Evolutionary conservation across 1,139 yeast species (phyloP).

Genomic region (Taphrina flavorubra): DNA sequence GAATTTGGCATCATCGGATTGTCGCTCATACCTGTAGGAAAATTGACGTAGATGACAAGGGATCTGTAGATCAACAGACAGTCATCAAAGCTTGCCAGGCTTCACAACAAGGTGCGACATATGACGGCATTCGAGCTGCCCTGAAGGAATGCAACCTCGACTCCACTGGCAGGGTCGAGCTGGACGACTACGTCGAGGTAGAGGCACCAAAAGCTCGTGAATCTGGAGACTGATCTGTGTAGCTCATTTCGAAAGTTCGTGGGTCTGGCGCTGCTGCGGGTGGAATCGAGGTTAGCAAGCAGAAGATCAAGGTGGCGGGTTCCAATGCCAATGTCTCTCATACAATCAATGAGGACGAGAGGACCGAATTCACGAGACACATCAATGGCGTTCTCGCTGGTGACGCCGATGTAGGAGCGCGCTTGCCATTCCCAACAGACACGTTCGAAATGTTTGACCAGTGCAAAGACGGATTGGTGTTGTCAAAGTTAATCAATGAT

Average conservation of each 20-base stretch:
- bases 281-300: slow-evolving; percentile 38
- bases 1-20: not conserved
- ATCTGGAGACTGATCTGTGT: not conserved
- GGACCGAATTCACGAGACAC: slow-evolving; percentile 93
- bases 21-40: slow-evolving; percentile 56
- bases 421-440: slow-evolving; percentile 91
- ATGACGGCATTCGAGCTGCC: slow-evolving; percentile 93
- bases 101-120: slow-evolving; percentile 71
- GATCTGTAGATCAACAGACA: slow-evolving; percentile 93
- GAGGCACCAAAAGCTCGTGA: too few species aligned
- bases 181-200: slow-evolving; percentile 93
- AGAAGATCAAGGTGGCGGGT: slow-evolving; percentile 73
- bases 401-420: slow-evolving; percentile 81
- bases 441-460: slow-evolving; percentile 96
- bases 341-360: slow-evolving; percentile 95
- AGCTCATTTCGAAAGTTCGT: slow-evolving; percentile 35
- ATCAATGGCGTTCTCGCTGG: slow-evolving; percentile 90
- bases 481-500: slow-evolving; percentile 92
- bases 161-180: slow-evolving; percentile 94
- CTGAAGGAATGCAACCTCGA: slow-evolving; percentile 89
- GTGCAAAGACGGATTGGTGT: slow-evolving; percentile 89
- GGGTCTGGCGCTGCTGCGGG: slow-evolving; percentile 26
- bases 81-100: slow-evolving; percentile 83
- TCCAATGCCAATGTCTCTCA: slow-evolving; percentile 92
- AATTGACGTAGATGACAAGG: slow-evolving; percentile 88